A percentile compares a stretch with the other conserved stretches of the same genome.
Evolutionary conservation across 164 flowering plant species (phyloP).

Genomic region (Berberis vulgaris): DNA sequence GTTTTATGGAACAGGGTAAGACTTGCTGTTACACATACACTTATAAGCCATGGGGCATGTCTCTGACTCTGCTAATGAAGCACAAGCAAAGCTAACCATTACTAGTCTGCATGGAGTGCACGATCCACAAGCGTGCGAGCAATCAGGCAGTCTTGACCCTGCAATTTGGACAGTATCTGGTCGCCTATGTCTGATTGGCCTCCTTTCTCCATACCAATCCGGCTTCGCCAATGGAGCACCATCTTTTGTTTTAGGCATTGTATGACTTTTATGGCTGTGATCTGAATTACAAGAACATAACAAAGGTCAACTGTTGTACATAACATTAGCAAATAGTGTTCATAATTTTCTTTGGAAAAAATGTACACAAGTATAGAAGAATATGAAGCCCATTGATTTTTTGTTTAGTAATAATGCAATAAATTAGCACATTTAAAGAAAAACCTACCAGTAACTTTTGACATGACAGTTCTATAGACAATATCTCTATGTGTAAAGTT

Average conservation of each 20-base stretch:
- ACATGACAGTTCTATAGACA: too few species aligned
- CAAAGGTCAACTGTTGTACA: not conserved
- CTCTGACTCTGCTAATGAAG: slow-evolving; percentile 66
- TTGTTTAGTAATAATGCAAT: too few species aligned
- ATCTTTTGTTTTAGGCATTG: slow-evolving; percentile 1
- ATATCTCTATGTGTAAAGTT: too few species aligned
- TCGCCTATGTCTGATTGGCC: slow-evolving; percentile 6
- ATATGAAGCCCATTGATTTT: too few species aligned
- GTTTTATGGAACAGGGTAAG: slow-evolving; percentile 66
- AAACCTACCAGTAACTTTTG: too few species aligned
- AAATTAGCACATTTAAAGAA: too few species aligned
- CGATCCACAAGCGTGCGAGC: slow-evolving; percentile 88
- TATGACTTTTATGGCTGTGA: slow-evolving; percentile 20
- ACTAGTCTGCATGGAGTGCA: slow-evolving; percentile 76
- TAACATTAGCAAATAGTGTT: not conserved
- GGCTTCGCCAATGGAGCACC: slow-evolving; percentile 6
- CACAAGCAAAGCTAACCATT: slow-evolving; percentile 77
- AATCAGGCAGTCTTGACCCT: slow-evolving; percentile 80
- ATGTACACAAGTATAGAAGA: too few species aligned
- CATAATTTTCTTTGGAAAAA: too few species aligned
- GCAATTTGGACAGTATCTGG: slow-evolving; percentile 48
- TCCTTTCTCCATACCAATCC: slow-evolving; percentile 14
- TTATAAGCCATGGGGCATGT: slow-evolving; percentile 84
- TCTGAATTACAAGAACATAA: slow-evolving; percentile 11
- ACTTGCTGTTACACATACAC: slow-evolving; percentile 75